phyloP scores from a whole-genome alignment of 768 basidiomycete species.

The Tephrocybe sp. region DNA sequence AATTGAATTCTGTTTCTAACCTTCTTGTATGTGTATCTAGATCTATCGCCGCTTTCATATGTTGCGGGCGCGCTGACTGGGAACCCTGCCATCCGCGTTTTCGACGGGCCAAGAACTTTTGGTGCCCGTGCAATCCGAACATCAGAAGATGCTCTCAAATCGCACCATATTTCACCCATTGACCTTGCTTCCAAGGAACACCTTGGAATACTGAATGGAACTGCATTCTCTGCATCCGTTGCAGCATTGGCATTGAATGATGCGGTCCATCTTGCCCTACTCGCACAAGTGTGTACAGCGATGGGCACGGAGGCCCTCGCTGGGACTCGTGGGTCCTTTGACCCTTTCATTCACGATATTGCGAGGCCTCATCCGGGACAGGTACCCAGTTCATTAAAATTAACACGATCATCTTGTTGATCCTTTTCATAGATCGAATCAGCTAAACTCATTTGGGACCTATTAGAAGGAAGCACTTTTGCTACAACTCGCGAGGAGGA shows the following conservation, averaged over 20 bases:
- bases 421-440: constrained; percentile 53
- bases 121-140: constrained; percentile 51
- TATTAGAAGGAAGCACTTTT: constrained; percentile 69
- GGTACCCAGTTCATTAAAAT: constrained; percentile 27
- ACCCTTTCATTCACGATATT: constrained; percentile 73
- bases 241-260: constrained; percentile 73
- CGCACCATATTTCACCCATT: constrained; percentile 63
- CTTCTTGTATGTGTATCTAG: constrained; percentile 30
- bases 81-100: constrained; percentile 76
- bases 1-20: constrained; percentile 6
- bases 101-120: constrained; percentile 51
- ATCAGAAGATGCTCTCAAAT: constrained; percentile 55
- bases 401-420: neutral
- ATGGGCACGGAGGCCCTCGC: constrained; percentile 82
- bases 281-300: constrained; percentile 75
- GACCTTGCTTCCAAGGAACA: constrained; percentile 75
- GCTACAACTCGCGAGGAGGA: constrained; percentile 72
- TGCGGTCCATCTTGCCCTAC: constrained; percentile 63
- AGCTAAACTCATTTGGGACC: constrained; percentile 64
- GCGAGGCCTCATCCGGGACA: constrained; percentile 87
- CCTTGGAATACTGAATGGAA: constrained; percentile 81
- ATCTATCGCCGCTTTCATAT: constrained; percentile 80
- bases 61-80: constrained; percentile 81
- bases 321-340: constrained; percentile 71
- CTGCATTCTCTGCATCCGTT: constrained; percentile 82